phyloP scores from a whole-genome alignment of 176 grass and related monocot species.

The Zizania latifolia region DNA sequence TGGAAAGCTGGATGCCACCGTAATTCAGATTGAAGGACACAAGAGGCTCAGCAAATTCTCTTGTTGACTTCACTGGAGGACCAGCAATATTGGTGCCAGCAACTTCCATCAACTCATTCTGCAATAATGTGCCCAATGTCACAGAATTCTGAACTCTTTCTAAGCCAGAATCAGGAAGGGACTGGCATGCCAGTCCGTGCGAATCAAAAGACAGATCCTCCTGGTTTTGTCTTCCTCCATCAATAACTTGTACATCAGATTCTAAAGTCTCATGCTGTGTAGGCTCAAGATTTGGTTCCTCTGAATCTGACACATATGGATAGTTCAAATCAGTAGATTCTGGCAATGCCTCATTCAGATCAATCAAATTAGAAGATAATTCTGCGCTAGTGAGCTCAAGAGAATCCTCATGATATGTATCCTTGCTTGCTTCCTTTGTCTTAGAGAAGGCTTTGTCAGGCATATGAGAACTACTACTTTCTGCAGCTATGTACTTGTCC shows the following conservation, averaged over 20 bases:
- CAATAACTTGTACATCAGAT: too few relatives aligned
- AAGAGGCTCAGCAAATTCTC: not conserved
- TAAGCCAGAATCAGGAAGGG: not conserved
- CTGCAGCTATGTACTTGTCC: constrained; percentile 22
- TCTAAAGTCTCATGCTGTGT: not conserved
- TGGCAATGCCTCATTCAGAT: too few relatives aligned
- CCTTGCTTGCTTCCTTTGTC: not conserved
- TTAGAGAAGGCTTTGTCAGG: not conserved
- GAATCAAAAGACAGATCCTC: not conserved
- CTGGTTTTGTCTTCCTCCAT: constrained; percentile 3
- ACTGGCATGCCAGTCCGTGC: not conserved
- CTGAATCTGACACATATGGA: constrained; percentile 27
- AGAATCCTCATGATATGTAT: not conserved
- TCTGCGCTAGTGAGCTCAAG: constrained; percentile 16
- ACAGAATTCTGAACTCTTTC: too few relatives aligned
- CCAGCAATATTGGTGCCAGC: not conserved
- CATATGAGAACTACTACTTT: constrained; percentile 19
- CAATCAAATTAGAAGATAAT: constrained; percentile 10
- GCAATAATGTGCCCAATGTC: too few relatives aligned
- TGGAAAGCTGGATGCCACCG: constrained; percentile 1
- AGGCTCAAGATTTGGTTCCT: constrained; percentile 15
- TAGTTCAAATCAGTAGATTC: too few relatives aligned
- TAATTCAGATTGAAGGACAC: constrained; percentile 12
- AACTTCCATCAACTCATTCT: not conserved
- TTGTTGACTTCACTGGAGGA: constrained; percentile 20